Evolutionary conservation across 192 early-diverging fungal species (phyloP).

Genomic region (Irineochytrium annulatum): DNA sequence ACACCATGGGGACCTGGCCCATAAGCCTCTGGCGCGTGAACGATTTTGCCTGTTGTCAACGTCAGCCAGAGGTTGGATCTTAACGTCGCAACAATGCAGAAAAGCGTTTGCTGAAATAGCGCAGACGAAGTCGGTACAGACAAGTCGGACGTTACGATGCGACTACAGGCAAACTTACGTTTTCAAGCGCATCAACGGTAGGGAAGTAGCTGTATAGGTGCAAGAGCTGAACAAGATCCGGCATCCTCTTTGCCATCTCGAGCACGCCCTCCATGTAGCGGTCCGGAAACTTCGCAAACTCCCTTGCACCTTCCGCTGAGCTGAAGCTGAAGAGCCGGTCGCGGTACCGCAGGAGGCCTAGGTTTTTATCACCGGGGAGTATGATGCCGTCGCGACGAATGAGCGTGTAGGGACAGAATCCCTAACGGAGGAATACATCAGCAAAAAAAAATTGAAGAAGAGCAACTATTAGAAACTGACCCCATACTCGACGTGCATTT

Average conservation of each 20-base stretch:
- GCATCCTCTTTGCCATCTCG: slow-evolving; percentile 36
- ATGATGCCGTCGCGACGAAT: slow-evolving; percentile 45
- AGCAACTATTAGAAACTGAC: slow-evolving; percentile 11
- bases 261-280: slow-evolving; percentile 48
- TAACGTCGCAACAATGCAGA: background rate
- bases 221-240: slow-evolving; percentile 48
- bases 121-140: background rate
- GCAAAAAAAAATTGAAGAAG: background rate
- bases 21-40: slow-evolving; percentile 48
- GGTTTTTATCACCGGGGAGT: slow-evolving; percentile 51
- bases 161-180: slow-evolving; percentile 14
- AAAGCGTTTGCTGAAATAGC: slow-evolving; percentile 2
- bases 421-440: slow-evolving; percentile 13
- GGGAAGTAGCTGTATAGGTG: slow-evolving; percentile 60
- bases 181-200: slow-evolving; percentile 56
- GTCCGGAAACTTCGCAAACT: slow-evolving; percentile 47
- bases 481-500: slow-evolving; percentile 53
- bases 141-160: background rate
- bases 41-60: slow-evolving; percentile 33
- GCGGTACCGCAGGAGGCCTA: slow-evolving; percentile 47
- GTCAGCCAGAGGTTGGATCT: background rate
- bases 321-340: slow-evolving; percentile 51
- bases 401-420: slow-evolving; percentile 51
- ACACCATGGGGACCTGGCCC: slow-evolving; percentile 50
- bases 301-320: slow-evolving; percentile 25